A percentile compares a stretch with the other conserved stretches of the same genome.
Conservation (phyloP, 495 filamentous ascomycete genomes). For the Xylaria longipes region DNA sequence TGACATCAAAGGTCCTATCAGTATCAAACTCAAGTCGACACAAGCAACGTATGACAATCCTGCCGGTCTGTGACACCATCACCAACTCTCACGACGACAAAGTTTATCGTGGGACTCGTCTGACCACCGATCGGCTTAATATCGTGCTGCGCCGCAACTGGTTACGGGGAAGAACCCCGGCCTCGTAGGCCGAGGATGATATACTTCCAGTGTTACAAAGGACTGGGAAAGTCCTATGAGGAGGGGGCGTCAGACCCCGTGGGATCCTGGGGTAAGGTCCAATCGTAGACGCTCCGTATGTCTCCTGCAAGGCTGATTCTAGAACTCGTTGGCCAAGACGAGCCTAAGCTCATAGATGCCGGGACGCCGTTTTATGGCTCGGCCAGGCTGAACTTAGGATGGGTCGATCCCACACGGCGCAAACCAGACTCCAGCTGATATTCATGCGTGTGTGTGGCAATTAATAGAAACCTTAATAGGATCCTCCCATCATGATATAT, state of each 20-base stretch:
- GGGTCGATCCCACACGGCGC: background rate
- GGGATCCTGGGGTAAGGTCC: background rate
- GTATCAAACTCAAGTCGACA: background rate
- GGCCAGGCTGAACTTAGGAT: constrained; percentile 6
- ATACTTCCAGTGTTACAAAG: background rate
- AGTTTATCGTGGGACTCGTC: background rate
- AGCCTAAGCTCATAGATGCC: background rate
- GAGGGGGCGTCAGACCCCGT: background rate
- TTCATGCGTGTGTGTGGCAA: background rate
- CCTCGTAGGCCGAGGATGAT: background rate
- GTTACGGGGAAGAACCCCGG: constrained; percentile 4
- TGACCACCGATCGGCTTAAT: constrained; percentile 26
- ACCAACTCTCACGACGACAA: background rate
- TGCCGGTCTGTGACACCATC: background rate
- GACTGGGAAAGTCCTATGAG: background rate
- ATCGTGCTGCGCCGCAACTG: constrained; percentile 12
- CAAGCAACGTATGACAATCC: background rate
- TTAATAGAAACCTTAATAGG: background rate
- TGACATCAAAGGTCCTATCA: background rate
- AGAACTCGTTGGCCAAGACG: background rate
- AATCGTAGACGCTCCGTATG: background rate
- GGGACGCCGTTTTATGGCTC: background rate
- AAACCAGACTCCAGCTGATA: background rate
- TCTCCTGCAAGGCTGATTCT: constrained; percentile 2
- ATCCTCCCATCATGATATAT: background rate